Evolutionary conservation across 495 filamentous ascomycete species (phyloP), one percentile per base, ranked within the genome.

Genomic region (Symbiotaphrina buchneri): DNA sequence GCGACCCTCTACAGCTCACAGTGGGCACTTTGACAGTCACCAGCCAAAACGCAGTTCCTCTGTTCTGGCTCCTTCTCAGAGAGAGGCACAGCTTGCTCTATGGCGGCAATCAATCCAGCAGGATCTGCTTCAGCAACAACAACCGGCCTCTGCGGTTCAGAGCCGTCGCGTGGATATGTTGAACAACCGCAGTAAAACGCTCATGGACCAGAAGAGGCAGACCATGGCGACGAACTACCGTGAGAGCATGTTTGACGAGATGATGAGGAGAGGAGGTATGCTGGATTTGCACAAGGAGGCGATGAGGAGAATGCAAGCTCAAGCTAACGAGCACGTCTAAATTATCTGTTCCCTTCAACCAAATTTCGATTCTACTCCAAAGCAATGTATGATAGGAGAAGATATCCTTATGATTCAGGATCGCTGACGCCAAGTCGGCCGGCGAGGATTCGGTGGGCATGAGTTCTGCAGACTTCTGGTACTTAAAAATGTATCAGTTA

Each of bases 251-350:
- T 65, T 77, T 36, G 77, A 81, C 31, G 64, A 70, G 40, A 60
- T 68, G 34, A 87, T 90, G 80, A 59, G 79, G 27, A 68, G 66
- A 6, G 68, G 72, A 0, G 67, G 70, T 38, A 69, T 91, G 61
- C 54, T 73, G 21, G 76, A 79, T 26, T 56, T 72, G 24, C 85
- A 95, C 49, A 58, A 74, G 31, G 71, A 85, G 35, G 81, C 77
- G 1, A 62, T 95, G 63, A 56, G 79, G 40, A 67, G 60, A 47
- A 74, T 95, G 73, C 85, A 92, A 53, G 64, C 68, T 14, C 55
- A 56, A 13, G 75, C 74, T 2, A 78, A 71, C 43, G 56, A 57
- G 32, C 39, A 44, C 27, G 39, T 42, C 16, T 32, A 33, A 34
- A 29, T 18, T 14, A 8, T 31, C 16, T 31, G n/a, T n/a, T n/a